A percentile compares a stretch with the other conserved stretches of the same genome.
Conservation (phyloP, 2,329 filamentous ascomycete species). For the Sclerotinia subarctica region DNA sequence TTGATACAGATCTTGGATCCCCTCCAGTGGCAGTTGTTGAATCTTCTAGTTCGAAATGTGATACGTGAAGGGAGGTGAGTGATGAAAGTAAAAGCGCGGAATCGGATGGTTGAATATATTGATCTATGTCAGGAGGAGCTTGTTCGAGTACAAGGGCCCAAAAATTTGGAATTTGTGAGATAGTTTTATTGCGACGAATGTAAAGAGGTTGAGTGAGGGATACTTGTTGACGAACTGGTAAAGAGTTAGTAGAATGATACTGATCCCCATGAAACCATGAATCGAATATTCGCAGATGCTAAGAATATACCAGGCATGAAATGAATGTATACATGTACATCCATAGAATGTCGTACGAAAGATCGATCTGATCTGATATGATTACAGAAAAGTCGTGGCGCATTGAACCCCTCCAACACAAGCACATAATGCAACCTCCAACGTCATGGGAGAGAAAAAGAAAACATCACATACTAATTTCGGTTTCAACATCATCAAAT, state of each 20-base stretch:
- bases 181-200: slow-evolving; percentile 67
- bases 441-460: slow-evolving; percentile 39
- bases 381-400: slow-evolving; percentile 18
- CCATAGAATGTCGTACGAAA: slow-evolving; percentile 1
- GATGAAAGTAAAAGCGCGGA: slow-evolving; percentile 66
- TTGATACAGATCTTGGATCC: slow-evolving; percentile 75
- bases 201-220: slow-evolving; percentile 68
- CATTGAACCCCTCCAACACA: slow-evolving; percentile 3
- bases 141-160: slow-evolving; percentile 93
- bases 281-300: not conserved
- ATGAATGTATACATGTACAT: not conserved
- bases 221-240: slow-evolving; percentile 68
- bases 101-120: slow-evolving; percentile 81
- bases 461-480: slow-evolving; percentile 60
- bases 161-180: slow-evolving; percentile 78
- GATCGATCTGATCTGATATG: slow-evolving; percentile 12
- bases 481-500: slow-evolving; percentile 77
- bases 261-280: not conserved
- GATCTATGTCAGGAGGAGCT: slow-evolving; percentile 79
- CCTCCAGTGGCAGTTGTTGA: slow-evolving; percentile 49
- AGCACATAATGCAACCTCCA: not conserved
- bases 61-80: slow-evolving; percentile 67
- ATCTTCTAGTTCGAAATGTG: slow-evolving; percentile 72
- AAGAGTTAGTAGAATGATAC: not conserved
- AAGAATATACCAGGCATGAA: not conserved